Evolutionary conservation across 352 stramenopile genomes (phyloP), one percentile per base, ranked within the genome.

Genomic region (Globisporangium barbulae): DNA sequence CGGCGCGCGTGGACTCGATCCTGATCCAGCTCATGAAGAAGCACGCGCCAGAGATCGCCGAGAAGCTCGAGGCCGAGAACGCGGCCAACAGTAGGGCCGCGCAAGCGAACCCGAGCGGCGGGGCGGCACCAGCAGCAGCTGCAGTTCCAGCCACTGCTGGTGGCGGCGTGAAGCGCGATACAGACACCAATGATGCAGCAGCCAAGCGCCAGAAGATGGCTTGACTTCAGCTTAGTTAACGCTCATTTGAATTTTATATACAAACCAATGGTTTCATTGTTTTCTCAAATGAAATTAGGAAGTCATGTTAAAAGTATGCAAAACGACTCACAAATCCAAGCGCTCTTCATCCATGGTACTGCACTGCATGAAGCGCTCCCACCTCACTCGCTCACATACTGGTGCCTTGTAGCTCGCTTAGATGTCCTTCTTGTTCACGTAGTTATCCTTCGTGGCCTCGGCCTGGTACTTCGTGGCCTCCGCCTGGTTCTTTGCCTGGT

Each of bases 11-110:
- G 7, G 84, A 94, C 65, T 78, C 79, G 17, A 95, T 95, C 55
- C 64, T 95, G 55, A 86, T 95, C 52, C 82, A 89, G 35, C 71
- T 95, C 28, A 91, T 93, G 79, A 93, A 93, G 60, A 91, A 91
- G 67, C 81, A 94, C 58, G 83, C 83, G n/a, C 86, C 86, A 0
- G 86, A 94, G 59, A 91, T 94, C 59, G 79, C 83, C 9, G 80
- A 90, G 62, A 93, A 91, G 67, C 60, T 91, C 47, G 82, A 90
- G 48, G 74, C 60, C 45, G 81, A 78, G 25, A 75, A 87, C 31
- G 22, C 42, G 22, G 44, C 49, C n/a, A 60, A 57, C 52, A n/a
- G 44, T n/a, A 28, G 58, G 58, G 30, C 60, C 54, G 60, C 60
- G 19, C 59, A 64, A 48, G 59, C 33, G 47, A 64, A 50, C 39